phyloP scores from a whole-genome alignment of 208 protist species.

The Endotrypanum monterogeii region DNA sequence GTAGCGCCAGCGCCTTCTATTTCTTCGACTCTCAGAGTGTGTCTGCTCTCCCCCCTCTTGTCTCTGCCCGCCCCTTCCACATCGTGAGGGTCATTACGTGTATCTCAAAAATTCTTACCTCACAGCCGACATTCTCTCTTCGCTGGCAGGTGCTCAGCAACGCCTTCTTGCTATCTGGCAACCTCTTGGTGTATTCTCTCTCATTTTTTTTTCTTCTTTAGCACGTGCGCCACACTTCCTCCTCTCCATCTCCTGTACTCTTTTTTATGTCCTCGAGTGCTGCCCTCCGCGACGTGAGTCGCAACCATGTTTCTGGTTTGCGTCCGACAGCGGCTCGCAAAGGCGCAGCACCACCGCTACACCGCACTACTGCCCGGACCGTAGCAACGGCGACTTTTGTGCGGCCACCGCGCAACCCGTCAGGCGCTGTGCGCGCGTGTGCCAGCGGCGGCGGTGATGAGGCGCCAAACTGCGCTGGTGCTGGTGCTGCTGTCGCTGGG shows the following conservation, averaged over 20 bases:
- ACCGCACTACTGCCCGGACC: conserved; percentile 6
- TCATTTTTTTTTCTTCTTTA: too few relatives aligned
- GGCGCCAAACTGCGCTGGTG: not conserved
- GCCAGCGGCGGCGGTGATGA: not conserved
- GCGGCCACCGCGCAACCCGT: conserved; percentile 58
- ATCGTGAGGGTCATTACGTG: too few relatives aligned
- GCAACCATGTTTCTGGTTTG: conserved; percentile 1
- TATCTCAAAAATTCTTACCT: too few relatives aligned
- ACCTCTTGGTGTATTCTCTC: too few relatives aligned
- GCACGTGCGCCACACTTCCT: not conserved
- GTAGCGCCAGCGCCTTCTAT: too few relatives aligned
- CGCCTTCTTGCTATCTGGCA: too few relatives aligned
- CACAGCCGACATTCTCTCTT: too few relatives aligned
- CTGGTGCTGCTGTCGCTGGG: not conserved
- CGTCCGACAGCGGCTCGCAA: conserved; percentile 18
- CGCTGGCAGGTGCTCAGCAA: too few relatives aligned
- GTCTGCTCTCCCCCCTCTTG: not conserved
- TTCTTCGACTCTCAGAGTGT: not conserved
- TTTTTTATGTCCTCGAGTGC: conserved; percentile 4
- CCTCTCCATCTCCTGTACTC: not conserved
- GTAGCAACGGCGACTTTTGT: conserved; percentile 45
- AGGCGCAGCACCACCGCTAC: conserved; percentile 12
- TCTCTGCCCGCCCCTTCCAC: not conserved
- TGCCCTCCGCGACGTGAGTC: conserved; percentile 19
- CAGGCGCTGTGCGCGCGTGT: not conserved